Conservation (phyloP, 345 rosid genomes). For the Ceriops tagal region DNA sequence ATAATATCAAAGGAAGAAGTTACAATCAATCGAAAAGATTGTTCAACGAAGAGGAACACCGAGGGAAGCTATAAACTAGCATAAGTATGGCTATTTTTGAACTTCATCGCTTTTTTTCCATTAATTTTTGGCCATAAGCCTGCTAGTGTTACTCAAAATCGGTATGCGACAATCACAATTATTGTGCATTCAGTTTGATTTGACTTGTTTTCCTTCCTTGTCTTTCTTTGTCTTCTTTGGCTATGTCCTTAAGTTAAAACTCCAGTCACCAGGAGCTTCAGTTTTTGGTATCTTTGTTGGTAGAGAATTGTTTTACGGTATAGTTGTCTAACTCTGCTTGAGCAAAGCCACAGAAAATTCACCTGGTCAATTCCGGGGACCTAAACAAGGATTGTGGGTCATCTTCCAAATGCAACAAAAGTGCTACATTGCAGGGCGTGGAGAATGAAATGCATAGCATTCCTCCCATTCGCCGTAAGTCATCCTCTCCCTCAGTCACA, state of each 20-base stretch:
- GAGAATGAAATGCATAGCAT: slow-evolving; percentile 61
- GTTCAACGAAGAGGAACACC: no score
- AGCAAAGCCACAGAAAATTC: slow-evolving; percentile 53
- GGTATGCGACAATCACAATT: background rate
- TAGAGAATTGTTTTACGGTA: background rate
- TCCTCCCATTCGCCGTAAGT: slow-evolving; percentile 82
- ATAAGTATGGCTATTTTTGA: no score
- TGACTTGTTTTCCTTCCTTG: slow-evolving; percentile 4
- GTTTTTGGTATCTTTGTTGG: no score
- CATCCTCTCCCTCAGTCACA: no score
- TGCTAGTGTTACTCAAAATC: background rate
- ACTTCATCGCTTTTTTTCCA: background rate
- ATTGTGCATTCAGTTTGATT: slow-evolving; percentile 18
- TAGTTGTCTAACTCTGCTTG: slow-evolving; percentile 11
- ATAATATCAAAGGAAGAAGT: no score
- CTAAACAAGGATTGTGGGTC: slow-evolving; percentile 55
- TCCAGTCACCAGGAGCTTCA: background rate
- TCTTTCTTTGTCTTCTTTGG: background rate
- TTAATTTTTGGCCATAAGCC: background rate
- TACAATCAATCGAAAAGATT: no score
- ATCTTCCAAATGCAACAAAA: slow-evolving; percentile 53
- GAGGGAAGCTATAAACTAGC: no score
- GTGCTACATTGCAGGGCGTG: slow-evolving; percentile 39
- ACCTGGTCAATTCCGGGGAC: slow-evolving; percentile 33
- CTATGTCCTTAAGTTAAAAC: background rate